Evolutionary conservation across 2,329 filamentous ascomycete genomes (phyloP).

Genomic region (Botrytis porri): DNA sequence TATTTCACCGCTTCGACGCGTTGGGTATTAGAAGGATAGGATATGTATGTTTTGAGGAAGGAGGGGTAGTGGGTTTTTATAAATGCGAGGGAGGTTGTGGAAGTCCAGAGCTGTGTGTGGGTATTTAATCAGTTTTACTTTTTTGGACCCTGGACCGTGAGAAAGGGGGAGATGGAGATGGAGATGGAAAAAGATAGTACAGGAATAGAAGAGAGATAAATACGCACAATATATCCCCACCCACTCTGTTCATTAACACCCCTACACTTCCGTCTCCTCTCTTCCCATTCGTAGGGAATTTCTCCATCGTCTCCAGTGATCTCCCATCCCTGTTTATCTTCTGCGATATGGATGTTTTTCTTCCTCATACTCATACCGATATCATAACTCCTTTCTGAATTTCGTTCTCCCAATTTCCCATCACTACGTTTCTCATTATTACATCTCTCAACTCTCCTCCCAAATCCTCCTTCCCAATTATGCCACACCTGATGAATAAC

Average conservation of each 20-base stretch:
- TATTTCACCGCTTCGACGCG: not conserved
- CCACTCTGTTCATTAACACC: not conserved
- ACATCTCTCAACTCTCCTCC: not conserved
- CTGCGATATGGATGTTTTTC: not conserved
- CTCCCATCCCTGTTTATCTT: not conserved
- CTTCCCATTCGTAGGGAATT: not conserved
- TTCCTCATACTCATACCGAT: too few relatives aligned
- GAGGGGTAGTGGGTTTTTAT: not conserved
- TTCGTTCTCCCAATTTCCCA: not conserved
- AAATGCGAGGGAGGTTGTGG: not conserved
- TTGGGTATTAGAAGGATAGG: not conserved
- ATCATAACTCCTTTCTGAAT: not conserved
- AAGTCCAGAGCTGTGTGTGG: not conserved
- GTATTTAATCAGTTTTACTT: not conserved
- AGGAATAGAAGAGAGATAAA: not conserved
- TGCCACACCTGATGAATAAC: slow-evolving; percentile 12
- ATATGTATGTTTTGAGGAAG: not conserved
- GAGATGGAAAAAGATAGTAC: too few relatives aligned
- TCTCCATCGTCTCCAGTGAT: not conserved
- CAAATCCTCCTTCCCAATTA: not conserved
- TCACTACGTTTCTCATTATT: not conserved
- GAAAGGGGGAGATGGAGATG: too few relatives aligned
- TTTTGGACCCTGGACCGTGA: too few relatives aligned
- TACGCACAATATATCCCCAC: not conserved
- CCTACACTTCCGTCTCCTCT: not conserved